These are phyloP conservation scores for Auxenochlorella pyrenoidosa DNA, from an alignment of 139 green algal species.

Conservation along the genomic window DNA sequence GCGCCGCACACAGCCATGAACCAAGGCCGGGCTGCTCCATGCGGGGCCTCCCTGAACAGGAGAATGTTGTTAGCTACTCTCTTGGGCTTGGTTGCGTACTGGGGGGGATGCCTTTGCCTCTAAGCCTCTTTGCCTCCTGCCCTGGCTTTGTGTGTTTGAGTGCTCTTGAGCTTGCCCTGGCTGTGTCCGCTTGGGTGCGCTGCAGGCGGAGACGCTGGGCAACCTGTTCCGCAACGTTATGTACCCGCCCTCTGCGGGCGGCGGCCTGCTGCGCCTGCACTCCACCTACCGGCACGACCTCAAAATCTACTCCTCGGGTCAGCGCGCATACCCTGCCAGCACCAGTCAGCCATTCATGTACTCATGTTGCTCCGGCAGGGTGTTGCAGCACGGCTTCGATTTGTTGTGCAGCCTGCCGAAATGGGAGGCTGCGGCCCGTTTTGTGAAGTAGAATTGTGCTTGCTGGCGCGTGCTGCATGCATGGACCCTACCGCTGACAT, in stretches of 20 bases:
- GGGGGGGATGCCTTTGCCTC: no score
- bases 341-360: no score
- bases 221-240: constrained; percentile 94
- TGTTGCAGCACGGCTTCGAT: background rate
- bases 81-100: no score
- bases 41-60: no score
- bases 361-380: background rate
- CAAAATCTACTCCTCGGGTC: constrained; percentile 98
- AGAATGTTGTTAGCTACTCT: no score
- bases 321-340: background rate
- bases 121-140: no score
- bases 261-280: constrained; percentile 96
- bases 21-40: no score
- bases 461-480: background rate
- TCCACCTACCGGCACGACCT: constrained; percentile 98
- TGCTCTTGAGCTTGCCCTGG: background rate
- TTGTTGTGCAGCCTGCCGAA: no score
- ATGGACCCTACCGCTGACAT: background rate
- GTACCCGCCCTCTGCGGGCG: constrained; percentile 87
- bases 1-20: no score
- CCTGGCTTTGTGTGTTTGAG: no score
- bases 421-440: no score
- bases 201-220: constrained; percentile 88
- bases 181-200: background rate
- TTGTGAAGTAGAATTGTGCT: no score